Conservation (phyloP, 2,329 filamentous ascomycete species). For the Pseudocercospora ulei region DNA sequence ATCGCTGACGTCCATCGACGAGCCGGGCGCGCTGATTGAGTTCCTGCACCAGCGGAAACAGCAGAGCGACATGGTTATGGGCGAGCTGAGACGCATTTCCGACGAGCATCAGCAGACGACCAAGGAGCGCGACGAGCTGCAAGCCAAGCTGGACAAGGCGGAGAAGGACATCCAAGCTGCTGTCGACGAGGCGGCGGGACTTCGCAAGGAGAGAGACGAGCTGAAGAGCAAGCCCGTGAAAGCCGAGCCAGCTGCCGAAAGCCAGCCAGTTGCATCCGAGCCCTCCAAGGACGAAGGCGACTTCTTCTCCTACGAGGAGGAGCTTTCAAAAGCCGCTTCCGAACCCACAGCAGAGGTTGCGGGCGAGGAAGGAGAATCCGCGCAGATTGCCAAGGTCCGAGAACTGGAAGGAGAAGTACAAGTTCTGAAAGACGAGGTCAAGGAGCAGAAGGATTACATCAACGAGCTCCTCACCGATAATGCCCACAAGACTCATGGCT, state of each 20-base stretch:
- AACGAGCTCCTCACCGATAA: slow-evolving; percentile 61
- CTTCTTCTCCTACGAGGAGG: slow-evolving; percentile 86
- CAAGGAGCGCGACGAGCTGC: slow-evolving; percentile 64
- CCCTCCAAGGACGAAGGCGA: slow-evolving; percentile 47
- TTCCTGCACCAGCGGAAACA: slow-evolving; percentile 79
- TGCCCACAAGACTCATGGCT: slow-evolving; percentile 36
- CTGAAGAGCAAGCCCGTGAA: slow-evolving; percentile 2
- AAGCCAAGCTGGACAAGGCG: slow-evolving; percentile 62
- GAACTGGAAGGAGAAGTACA: slow-evolving; percentile 53
- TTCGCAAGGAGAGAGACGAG: slow-evolving; percentile 38
- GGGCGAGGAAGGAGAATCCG: slow-evolving; percentile 48
- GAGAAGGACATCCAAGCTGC: slow-evolving; percentile 55
- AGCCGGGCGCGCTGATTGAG: slow-evolving; percentile 74
- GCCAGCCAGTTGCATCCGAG: slow-evolving; percentile 5
- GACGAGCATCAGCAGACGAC: slow-evolving; percentile 35
- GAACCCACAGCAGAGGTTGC: slow-evolving; percentile 51
- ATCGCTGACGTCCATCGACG: slow-evolving; percentile 75
- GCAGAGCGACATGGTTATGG: slow-evolving; percentile 85
- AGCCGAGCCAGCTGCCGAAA: not conserved
- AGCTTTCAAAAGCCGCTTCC: slow-evolving; percentile 36
- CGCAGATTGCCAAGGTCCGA: slow-evolving; percentile 57
- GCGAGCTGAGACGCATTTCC: slow-evolving; percentile 80
- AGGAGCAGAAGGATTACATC: slow-evolving; percentile 50
- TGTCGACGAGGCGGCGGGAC: slow-evolving; percentile 53
- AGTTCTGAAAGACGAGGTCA: slow-evolving; percentile 47